phyloP scores from a whole-genome alignment of 345 rosid species.

The Sisymbrium irio region DNA sequence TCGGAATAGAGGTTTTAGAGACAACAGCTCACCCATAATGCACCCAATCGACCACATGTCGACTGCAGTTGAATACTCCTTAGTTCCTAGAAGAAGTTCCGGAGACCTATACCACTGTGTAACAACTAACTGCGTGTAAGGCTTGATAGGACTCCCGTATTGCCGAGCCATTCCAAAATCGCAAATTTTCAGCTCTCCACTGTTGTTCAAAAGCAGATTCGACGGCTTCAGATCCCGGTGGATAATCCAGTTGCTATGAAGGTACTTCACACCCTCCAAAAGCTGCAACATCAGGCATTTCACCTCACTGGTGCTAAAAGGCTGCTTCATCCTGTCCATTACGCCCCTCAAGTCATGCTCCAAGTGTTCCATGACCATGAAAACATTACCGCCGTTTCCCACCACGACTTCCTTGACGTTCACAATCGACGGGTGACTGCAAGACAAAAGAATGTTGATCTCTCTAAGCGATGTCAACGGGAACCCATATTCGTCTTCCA shows the following conservation, averaged over 20 bases:
- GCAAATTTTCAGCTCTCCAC: conserved; percentile 74
- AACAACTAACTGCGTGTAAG: conserved; percentile 74
- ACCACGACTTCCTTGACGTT: conserved; percentile 80
- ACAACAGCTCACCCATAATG: conserved; percentile 82
- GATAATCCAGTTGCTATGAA: conserved; percentile 89
- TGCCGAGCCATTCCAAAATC: conserved; percentile 89
- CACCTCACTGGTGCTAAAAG: conserved; percentile 84
- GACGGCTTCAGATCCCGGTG: conserved; percentile 90
- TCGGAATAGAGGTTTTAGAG: conserved; percentile 62
- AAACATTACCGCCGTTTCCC: conserved; percentile 59
- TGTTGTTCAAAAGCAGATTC: conserved; percentile 74
- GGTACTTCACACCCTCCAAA: conserved; percentile 77
- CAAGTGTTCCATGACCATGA: conserved; percentile 93
- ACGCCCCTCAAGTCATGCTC: conserved; percentile 81
- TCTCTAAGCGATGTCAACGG: conserved; percentile 84
- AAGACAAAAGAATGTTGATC: conserved; percentile 72
- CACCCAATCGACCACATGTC: conserved; percentile 98
- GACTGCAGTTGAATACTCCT: conserved; percentile 75
- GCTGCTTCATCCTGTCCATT: conserved; percentile 69
- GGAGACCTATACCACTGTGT: conserved; percentile 93
- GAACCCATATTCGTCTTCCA: conserved; percentile 71
- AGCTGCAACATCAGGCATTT: conserved; percentile 84
- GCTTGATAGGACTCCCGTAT: conserved; percentile 79
- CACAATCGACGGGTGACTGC: conserved; percentile 70
- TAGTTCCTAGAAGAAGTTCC: conserved; percentile 74